A percentile compares a stretch with the other conserved stretches of the same genome.
Evolutionary conservation across 2,329 filamentous ascomycete genomes (phyloP).

Genomic region (Sporothrix brasiliensis): DNA sequence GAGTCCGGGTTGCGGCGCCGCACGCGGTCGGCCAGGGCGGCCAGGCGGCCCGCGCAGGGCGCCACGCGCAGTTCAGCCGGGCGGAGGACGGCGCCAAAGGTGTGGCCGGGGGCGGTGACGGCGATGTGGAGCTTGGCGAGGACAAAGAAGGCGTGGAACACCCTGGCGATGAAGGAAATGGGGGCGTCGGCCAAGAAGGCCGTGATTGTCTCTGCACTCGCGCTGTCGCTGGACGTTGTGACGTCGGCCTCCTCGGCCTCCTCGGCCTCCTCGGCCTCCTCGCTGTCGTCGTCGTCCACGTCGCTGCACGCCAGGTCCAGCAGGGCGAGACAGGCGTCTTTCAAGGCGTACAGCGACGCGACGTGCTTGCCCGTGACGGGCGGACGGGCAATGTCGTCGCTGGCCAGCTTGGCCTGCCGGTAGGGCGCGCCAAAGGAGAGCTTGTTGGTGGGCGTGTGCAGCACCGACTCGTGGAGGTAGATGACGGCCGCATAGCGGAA

Average conservation of each 20-base stretch:
- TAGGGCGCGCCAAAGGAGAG: conserved; percentile 25
- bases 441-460: conserved; percentile 27
- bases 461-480: conserved; percentile 19
- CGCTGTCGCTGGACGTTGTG: neutral
- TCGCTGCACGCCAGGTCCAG: conserved; percentile 16
- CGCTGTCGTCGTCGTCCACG: neutral
- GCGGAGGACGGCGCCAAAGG: conserved; percentile 19
- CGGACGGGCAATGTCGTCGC: conserved; percentile 19
- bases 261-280: neutral
- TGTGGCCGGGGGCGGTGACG: conserved; percentile 22
- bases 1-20: neutral
- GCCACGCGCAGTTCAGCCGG: conserved; percentile 14
- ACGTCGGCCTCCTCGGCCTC: neutral
- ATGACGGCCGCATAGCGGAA: conserved; percentile 24
- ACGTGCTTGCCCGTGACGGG: conserved; percentile 16
- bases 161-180: neutral
- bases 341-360: conserved; percentile 15
- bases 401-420: conserved; percentile 10
- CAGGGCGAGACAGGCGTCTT: conserved; percentile 7
- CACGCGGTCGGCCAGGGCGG: neutral
- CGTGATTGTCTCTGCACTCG: neutral
- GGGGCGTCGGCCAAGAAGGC: conserved; percentile 16
- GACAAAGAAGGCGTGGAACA: conserved; percentile 24
- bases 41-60: neutral
- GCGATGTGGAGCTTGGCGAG: conserved; percentile 27